A percentile compares a stretch with the other conserved stretches of the same genome.
These are phyloP conservation scores for Carex cristatella DNA, from an alignment of 176 grass and related monocot genomes.

Conservation along the genomic window DNA sequence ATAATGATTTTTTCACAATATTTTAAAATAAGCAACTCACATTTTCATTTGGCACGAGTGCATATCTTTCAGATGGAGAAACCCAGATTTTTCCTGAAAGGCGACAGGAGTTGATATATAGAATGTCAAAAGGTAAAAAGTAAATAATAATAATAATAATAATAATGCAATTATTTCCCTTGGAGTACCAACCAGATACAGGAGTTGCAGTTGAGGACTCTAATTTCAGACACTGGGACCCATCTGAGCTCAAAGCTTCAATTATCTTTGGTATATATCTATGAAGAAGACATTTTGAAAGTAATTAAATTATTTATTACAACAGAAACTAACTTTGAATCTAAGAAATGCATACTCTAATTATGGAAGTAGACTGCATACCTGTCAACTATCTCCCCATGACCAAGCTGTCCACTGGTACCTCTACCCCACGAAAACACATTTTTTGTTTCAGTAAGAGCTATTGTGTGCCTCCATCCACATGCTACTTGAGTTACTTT, in stretches of 20 bases:
- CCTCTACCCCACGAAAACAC: conserved; percentile 81
- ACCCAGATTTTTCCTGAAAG: conserved; percentile 40
- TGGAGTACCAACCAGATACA: conserved; percentile 35
- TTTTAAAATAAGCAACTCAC: conserved; percentile 24
- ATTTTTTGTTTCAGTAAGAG: conserved; percentile 55
- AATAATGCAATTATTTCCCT: neutral
- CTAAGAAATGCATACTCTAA: neutral
- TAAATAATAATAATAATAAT: neutral
- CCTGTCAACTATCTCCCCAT: conserved; percentile 72
- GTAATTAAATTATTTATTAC: neutral
- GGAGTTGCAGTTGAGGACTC: conserved; percentile 46
- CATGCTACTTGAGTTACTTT: conserved; percentile 57
- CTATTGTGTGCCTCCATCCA: conserved; percentile 77
- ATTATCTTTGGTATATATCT: conserved; percentile 71
- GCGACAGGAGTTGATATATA: neutral
- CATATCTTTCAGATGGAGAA: conserved; percentile 46
- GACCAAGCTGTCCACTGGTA: conserved; percentile 71
- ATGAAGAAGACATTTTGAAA: conserved; percentile 1
- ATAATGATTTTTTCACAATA: neutral
- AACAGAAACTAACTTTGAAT: neutral
- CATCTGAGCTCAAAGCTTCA: conserved; percentile 54
- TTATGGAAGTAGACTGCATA: neutral
- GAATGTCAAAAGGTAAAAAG: neutral
- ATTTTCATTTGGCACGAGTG: conserved; percentile 44
- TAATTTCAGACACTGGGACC: conserved; percentile 51